These are phyloP conservation scores for Bruguiera sexangula DNA, from an alignment of 345 rosid species.

Conservation along the genomic window DNA sequence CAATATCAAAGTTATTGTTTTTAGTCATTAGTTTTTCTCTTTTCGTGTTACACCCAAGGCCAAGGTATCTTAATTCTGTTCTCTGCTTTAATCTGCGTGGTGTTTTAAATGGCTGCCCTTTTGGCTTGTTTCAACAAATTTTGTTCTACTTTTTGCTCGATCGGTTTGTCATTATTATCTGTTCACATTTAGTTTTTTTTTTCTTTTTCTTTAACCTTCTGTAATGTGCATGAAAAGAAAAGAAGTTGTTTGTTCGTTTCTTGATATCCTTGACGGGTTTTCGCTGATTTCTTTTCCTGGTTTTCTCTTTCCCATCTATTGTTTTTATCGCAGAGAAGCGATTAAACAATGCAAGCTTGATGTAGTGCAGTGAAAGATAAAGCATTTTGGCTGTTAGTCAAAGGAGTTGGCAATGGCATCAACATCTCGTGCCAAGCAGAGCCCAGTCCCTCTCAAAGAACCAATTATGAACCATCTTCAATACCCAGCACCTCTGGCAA, in stretches of 20 bases:
- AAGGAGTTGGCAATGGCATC: slow-evolving; percentile 67
- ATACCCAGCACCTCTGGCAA: slow-evolving; percentile 59
- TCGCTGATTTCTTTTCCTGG: not conserved
- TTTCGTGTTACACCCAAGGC: not conserved
- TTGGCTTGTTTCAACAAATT: slow-evolving; percentile 13
- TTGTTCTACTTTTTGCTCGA: not conserved
- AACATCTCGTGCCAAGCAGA: slow-evolving; percentile 68
- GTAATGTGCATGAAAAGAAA: slow-evolving; percentile 8
- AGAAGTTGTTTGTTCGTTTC: too few species aligned
- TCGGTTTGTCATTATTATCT: slow-evolving; percentile 20
- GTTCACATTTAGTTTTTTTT: slow-evolving; percentile 7
- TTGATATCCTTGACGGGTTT: too few species aligned
- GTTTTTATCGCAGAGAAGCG: not conserved
- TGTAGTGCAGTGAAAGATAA: slow-evolving; percentile 23
- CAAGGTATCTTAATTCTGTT: not conserved
- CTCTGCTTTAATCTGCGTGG: not conserved
- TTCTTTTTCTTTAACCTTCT: not conserved
- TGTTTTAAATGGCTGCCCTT: slow-evolving; percentile 7
- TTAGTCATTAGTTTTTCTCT: not conserved
- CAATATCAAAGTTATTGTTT: not conserved
- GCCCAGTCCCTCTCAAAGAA: slow-evolving; percentile 46
- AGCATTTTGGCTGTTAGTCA: slow-evolving; percentile 13
- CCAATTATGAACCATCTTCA: slow-evolving; percentile 30
- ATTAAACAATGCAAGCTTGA: slow-evolving; percentile 4
- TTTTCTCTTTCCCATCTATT: not conserved